Percentiles rank a stretch among this genome's conserved stretches.
Evolutionary conservation across 1,139 yeast species (phyloP).

Genomic region (Nadsonia commutata): DNA sequence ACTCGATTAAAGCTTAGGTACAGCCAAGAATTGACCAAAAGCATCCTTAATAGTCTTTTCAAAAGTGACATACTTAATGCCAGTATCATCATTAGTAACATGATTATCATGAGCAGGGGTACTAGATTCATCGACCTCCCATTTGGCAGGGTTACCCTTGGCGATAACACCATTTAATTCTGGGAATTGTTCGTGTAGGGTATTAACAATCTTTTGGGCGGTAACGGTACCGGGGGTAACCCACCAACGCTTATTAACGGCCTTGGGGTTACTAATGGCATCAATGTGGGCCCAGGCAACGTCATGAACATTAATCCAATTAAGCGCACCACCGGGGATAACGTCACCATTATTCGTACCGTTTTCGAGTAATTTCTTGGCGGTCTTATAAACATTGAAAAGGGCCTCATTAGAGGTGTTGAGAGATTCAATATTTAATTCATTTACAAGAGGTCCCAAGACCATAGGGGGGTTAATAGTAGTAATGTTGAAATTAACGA

Average conservation of each 20-base stretch:
- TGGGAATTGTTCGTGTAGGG: conserved; percentile 23
- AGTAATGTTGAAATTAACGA: conserved; percentile 22
- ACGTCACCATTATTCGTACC: conserved; percentile 7
- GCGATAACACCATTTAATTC: conserved; percentile 27
- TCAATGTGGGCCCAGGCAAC: conserved; percentile 36
- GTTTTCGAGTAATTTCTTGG: conserved; percentile 19
- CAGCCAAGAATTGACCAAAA: background rate
- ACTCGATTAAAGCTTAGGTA: no score
- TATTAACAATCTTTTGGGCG: conserved; percentile 23
- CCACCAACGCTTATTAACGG: conserved; percentile 29
- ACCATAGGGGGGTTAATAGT: conserved; percentile 34
- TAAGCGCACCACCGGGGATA: conserved; percentile 6
- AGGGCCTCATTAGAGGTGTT: conserved; percentile 19
- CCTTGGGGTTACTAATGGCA: conserved; percentile 23
- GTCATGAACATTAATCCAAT: conserved; percentile 36
- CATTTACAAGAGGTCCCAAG: conserved; percentile 31
- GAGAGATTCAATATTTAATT: conserved; percentile 14
- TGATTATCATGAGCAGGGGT: conserved; percentile 2
- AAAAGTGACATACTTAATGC: conserved; percentile 2
- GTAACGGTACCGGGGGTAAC: conserved; percentile 24
- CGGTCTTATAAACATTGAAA: conserved; percentile 22
- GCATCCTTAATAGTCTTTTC: conserved; percentile 3
- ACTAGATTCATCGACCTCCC: background rate
- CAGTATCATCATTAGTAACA: conserved; percentile 3
- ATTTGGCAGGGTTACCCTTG: conserved; percentile 8